Conservation (phyloP, 139 green algal genomes). For the Dunaliella primolecta region DNA sequence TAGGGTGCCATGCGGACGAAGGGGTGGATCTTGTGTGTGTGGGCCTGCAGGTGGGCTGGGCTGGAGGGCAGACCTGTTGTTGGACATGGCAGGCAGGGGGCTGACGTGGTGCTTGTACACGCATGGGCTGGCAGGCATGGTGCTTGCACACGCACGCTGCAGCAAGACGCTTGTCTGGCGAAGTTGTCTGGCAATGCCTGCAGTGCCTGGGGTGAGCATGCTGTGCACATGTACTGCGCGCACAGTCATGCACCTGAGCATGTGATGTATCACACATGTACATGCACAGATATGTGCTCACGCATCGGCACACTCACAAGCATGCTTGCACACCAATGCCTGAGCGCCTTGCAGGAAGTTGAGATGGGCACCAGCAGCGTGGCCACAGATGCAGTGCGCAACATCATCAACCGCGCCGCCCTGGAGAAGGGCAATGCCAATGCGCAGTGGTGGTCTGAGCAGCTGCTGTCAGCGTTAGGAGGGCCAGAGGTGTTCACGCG, state of each 20-base stretch:
- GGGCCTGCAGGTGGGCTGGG: constrained; percentile 53
- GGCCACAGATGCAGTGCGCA: constrained; percentile 31
- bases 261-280: too few relatives aligned
- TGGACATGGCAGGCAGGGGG: neutral
- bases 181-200: too few relatives aligned
- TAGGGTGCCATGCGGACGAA: constrained; percentile 38
- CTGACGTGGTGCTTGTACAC: too few relatives aligned
- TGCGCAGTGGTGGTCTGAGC: constrained; percentile 62
- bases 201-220: too few relatives aligned
- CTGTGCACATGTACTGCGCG: too few relatives aligned
- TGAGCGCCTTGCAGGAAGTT: constrained; percentile 66
- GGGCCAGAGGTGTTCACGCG: constrained; percentile 37
- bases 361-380: constrained; percentile 80
- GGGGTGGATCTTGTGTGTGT: constrained; percentile 58
- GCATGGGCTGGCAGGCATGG: too few relatives aligned
- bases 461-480: constrained; percentile 45
- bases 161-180: too few relatives aligned
- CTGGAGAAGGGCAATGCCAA: constrained; percentile 75
- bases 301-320: neutral
- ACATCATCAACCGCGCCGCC: constrained; percentile 26
- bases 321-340: neutral
- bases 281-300: too few relatives aligned
- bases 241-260: too few relatives aligned
- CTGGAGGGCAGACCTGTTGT: neutral
- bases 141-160: too few relatives aligned